phyloP scores from a whole-genome alignment of 2,329 filamentous ascomycete genomes.

The Furcasterigmium furcatum region DNA sequence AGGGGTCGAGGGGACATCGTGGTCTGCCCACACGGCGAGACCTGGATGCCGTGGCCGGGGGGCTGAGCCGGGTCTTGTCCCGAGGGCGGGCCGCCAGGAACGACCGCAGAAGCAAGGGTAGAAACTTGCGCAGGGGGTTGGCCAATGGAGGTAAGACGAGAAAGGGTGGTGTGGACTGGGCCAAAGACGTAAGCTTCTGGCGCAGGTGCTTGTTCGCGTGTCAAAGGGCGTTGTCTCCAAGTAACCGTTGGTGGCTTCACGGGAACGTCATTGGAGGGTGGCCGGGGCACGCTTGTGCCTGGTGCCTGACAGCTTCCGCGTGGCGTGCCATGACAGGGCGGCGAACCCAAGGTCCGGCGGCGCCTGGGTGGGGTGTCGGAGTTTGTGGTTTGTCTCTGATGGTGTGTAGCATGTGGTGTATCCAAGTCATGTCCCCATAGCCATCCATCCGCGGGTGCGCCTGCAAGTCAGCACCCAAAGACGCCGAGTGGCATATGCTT shows the following conservation, averaged over 20 bases:
- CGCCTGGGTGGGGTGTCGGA: not conserved
- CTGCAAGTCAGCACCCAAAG: too few relatives aligned
- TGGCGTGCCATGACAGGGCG: constrained; percentile 33
- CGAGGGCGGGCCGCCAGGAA: constrained; percentile 3
- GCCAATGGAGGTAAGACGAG: not conserved
- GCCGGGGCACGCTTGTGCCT: constrained; percentile 23
- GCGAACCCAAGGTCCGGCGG: not conserved
- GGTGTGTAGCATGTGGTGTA: constrained; percentile 1
- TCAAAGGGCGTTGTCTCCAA: constrained; percentile 3
- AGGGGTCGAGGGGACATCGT: not conserved
- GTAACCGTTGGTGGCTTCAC: not conserved
- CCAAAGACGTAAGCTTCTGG: constrained; percentile 4
- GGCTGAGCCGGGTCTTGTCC: not conserved
- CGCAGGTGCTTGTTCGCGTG: constrained; percentile 6
- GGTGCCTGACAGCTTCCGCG: constrained; percentile 40
- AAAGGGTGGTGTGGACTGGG: constrained; percentile 8
- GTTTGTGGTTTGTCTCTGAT: not conserved
- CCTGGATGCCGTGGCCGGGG: not conserved
- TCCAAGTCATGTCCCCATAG: not conserved
- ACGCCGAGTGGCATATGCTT: too few relatives aligned
- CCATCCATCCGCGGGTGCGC: too few relatives aligned
- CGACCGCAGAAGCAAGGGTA: not conserved
- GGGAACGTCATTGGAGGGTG: constrained; percentile 24
- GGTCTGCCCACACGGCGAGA: too few relatives aligned
- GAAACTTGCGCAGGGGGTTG: not conserved